phyloP scores from a whole-genome alignment of 2,329 filamentous ascomycete genomes.

The Clathrospora elynae region DNA sequence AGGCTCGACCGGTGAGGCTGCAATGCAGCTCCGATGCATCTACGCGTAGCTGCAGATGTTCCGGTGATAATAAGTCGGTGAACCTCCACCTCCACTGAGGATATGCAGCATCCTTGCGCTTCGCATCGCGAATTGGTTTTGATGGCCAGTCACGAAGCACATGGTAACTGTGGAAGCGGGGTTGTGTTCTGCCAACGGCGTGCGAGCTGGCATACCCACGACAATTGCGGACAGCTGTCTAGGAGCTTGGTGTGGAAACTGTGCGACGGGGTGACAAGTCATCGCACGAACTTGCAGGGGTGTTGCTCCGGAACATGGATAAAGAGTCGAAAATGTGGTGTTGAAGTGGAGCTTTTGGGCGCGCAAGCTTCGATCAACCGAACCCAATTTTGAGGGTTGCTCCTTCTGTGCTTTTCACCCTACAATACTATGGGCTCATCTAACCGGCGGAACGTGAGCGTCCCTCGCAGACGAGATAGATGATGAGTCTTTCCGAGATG shows the following conservation, averaged over 20 bases:
- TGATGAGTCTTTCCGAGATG: too few species aligned
- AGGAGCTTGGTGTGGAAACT: slow-evolving; percentile 3
- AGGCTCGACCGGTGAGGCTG: slow-evolving; percentile 36
- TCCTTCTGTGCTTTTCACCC: too few species aligned
- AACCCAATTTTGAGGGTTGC: too few species aligned
- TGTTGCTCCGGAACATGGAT: too few species aligned
- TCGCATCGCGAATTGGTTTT: neutral
- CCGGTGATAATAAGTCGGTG: slow-evolving; percentile 33
- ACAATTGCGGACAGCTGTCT: neutral
- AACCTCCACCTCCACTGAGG: slow-evolving; percentile 19
- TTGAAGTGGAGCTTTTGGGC: too few species aligned
- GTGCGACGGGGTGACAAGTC: slow-evolving; percentile 9
- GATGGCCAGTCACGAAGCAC: slow-evolving; percentile 6
- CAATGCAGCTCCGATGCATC: slow-evolving; percentile 25
- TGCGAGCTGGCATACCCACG: slow-evolving; percentile 8
- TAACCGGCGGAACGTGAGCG: too few species aligned
- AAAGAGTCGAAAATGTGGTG: too few species aligned
- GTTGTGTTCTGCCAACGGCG: slow-evolving; percentile 8
- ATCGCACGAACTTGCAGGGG: too few species aligned
- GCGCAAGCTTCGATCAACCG: too few species aligned
- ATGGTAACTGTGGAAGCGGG: slow-evolving; percentile 3
- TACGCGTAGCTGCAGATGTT: slow-evolving; percentile 15
- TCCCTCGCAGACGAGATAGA: too few species aligned
- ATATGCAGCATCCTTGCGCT: slow-evolving; percentile 12
- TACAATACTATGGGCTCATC: too few species aligned